These are phyloP conservation scores for Xanthoconium stramineum DNA, from an alignment of 768 basidiomycete species.

Conservation along the genomic window DNA sequence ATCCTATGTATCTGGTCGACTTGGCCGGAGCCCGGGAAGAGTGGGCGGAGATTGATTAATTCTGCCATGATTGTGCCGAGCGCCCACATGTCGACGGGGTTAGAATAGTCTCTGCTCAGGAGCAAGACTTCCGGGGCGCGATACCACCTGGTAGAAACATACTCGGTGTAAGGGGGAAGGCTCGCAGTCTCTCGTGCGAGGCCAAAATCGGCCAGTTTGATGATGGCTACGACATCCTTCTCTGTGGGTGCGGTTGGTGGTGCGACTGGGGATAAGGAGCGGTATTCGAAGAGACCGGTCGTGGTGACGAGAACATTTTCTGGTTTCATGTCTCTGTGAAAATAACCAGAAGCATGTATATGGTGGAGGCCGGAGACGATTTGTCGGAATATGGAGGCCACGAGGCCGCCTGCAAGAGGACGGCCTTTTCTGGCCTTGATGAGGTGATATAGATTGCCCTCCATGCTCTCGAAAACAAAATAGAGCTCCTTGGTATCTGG, in stretches of 20 bases:
- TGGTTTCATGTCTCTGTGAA: conserved; percentile 99
- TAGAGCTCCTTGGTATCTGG: conserved; percentile 95
- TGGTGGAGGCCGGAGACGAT: conserved; percentile 88
- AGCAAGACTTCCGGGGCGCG: conserved; percentile 96
- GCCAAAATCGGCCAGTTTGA: conserved; percentile 98
- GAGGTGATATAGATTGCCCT: conserved; percentile 98
- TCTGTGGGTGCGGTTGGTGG: conserved; percentile 66
- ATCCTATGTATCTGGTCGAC: conserved; percentile 90
- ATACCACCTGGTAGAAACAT: conserved; percentile 99
- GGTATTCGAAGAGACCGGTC: conserved; percentile 91
- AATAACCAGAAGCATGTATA: conserved; percentile 90
- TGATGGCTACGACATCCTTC: conserved; percentile 92
- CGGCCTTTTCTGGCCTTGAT: conserved; percentile 96
- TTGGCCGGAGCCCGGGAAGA: conserved; percentile 93
- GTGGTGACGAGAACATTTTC: conserved; percentile 99
- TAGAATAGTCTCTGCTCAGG: conserved; percentile 88
- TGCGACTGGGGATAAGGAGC: conserved; percentile 68
- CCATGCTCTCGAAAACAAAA: conserved; percentile 99
- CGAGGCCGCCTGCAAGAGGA: conserved; percentile 93
- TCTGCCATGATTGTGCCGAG: conserved; percentile 98
- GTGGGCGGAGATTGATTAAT: conserved; percentile 87
- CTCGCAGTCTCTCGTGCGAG: conserved; percentile 88
- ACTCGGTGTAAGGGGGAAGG: conserved; percentile 94
- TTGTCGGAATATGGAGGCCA: conserved; percentile 92
- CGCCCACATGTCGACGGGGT: conserved; percentile 99